phyloP scores from a whole-genome alignment of 352 stramenopile species.

The Phytopythium chamaehyphon region DNA sequence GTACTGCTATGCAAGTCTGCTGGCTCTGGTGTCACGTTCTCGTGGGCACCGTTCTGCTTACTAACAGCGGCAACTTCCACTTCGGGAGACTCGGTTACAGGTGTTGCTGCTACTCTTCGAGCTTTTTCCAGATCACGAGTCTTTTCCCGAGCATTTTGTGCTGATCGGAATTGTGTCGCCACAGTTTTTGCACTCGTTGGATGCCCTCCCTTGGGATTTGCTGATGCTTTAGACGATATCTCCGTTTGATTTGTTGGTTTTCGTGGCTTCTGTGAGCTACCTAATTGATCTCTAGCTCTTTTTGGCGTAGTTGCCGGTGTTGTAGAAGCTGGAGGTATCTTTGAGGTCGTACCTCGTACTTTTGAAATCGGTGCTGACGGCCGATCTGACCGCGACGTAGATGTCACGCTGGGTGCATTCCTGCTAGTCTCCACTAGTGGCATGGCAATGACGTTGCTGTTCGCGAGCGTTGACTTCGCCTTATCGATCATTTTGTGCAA shows the following conservation, averaged over 20 bases:
- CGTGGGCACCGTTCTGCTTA: too few relatives aligned
- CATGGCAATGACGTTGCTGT: slow-evolving; percentile 14
- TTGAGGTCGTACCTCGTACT: neutral
- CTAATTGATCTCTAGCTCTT: neutral
- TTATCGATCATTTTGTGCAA: slow-evolving; percentile 88
- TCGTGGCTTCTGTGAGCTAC: neutral
- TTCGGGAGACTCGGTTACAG: too few relatives aligned
- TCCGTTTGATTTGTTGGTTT: neutral
- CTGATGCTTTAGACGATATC: slow-evolving; percentile 8
- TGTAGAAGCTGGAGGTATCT: neutral
- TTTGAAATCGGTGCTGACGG: slow-evolving; percentile 2
- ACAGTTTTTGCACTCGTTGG: slow-evolving; percentile 5
- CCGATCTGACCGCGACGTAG: neutral
- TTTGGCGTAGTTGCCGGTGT: neutral
- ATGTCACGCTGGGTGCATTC: neutral
- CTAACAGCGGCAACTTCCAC: too few relatives aligned
- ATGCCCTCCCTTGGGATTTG: neutral
- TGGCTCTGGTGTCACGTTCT: too few relatives aligned
- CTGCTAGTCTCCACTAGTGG: neutral
- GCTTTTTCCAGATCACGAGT: too few relatives aligned
- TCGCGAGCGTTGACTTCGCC: slow-evolving; percentile 59
- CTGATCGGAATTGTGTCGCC: slow-evolving; percentile 5
- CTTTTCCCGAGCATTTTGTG: too few relatives aligned
- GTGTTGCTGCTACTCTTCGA: too few relatives aligned
- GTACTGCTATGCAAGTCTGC: too few relatives aligned